Evolutionary conservation across 176 grass and related monocot genomes (phyloP), one percentile per base, ranked within the genome.

Genomic region (Avena atlantica): DNA sequence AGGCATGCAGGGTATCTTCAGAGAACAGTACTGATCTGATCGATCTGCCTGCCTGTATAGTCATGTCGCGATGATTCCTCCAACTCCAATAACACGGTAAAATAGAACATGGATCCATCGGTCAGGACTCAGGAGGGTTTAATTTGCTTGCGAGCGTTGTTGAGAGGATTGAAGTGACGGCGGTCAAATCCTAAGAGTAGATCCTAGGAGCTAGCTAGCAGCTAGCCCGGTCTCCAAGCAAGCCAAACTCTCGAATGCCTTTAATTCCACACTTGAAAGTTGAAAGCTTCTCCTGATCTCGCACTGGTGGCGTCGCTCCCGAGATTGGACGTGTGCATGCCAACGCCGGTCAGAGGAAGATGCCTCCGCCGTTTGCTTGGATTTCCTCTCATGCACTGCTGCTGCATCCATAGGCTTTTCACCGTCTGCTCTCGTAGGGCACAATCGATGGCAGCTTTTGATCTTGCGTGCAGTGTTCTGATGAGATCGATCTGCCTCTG

Each of bases 241-340:
- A 65, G 4, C 12, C 1, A 65, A 15, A 14, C 62, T 15, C 11
- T 65, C 23, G 62, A 82, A 56, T 70, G 15, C 69, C 24, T 61
- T 62, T 24, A 24, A 62, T 62, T 23, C 21, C 58, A 61, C 2
- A 61, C 20, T 61, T 62, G 21, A 24, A 62, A 62, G 9, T 50
- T 25, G 57, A 48, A 69, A 75, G 11, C 76, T 89, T 40, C 66
- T 70, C 29, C 24, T 36, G 8, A 9, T 9, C 20, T 68, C 17
- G 45, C 77, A 70, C 70, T 60, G 70, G 56, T 10, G 91, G 81
- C 87, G 75, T 81, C 89, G 20, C 61, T 91, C 37, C 78, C 81
- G 63, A 91, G 90, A 95, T 87, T 93, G 93, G 89, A 89, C 93
- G 84, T 95, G 91, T 89, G 81, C 93, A 91, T 89, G 89, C 75